Base-by-base conservation (phyloP, 768 basidiomycete genomes). In the Coprinopsis strossmayeri region DNA sequence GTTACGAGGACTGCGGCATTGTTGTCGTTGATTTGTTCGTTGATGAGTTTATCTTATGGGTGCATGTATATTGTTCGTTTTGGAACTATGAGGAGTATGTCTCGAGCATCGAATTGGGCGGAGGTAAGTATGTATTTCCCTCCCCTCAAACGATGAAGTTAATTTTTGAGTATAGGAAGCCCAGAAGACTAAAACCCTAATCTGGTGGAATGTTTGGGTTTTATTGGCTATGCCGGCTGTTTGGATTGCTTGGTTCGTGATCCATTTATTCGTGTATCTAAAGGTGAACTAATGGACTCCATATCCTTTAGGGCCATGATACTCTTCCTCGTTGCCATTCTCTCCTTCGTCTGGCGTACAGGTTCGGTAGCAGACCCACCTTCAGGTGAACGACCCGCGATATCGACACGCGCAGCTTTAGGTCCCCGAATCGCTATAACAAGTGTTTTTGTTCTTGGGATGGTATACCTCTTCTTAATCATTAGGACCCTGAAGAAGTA, bases 21-120 rank as follows among this genome's bases (percentile, higher is more conserved):
- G 3, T 57, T 84, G n/a, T 84, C 84, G 3, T 64, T 88, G 17
- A 68, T 80, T 0, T 84, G 76, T 30, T 80, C 82, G 1, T 57
- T 87, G 51, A 80, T 87, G 77, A 85, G 84, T 54, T 65, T 88
- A 18, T 74, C 75, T 2, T 89, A 79, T 57, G 87, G 87, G 0
- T 86, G 86, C 54, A 71, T 84, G 48, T 88, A 83, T 61, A 87
- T 84, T 13, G 69, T 88, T 13, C 68, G 82, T 23, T 88, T 88
- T 50, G 76, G 77, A 12, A 79, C 75, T 1, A 88, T 89, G 86
- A 72, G 76, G 35, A 83, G 72, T 53, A 84, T 86, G 79, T 70
- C 78, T 55, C 77, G 78, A 49, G 86, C 86, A 1, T 78, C 79
- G 5, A 73, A 75, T 48, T 89, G 84, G 82, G 83, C 84, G 10